Conservation (phyloP, 441 rosid species). For the Syzygium syzygioides region DNA sequence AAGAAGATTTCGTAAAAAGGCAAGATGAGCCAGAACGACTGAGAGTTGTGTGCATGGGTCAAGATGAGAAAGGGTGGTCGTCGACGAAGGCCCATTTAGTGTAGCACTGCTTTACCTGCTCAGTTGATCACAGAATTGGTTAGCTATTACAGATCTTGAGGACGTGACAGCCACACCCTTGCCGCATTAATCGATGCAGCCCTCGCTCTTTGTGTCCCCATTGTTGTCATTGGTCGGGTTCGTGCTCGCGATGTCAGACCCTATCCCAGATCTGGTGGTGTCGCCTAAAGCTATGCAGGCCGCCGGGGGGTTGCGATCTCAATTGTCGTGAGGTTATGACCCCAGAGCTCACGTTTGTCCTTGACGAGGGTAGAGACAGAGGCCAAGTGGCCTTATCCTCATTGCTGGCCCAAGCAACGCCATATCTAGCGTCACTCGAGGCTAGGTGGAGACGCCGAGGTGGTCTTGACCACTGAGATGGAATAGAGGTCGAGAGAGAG, state of each 20-base stretch:
- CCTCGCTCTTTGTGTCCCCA: not conserved
- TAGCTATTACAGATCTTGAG: no score
- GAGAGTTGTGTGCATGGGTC: not conserved
- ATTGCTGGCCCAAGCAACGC: accelerated
- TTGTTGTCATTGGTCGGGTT: not conserved
- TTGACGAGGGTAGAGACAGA: not conserved
- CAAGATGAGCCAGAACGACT: not conserved
- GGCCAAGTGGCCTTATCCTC: accelerated
- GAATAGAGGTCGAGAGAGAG: not conserved
- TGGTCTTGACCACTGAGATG: not conserved
- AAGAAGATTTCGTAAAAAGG: not conserved
- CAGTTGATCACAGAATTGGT: not conserved
- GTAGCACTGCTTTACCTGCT: not conserved
- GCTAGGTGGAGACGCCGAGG: not conserved
- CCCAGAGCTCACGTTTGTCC: not conserved
- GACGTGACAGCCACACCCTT: not conserved
- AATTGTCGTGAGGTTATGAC: not conserved
- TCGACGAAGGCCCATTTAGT: not conserved
- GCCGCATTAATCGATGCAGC: no score
- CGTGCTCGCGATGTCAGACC: accelerated
- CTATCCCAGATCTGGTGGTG: not conserved
- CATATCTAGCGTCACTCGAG: accelerated
- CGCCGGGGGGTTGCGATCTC: not conserved
- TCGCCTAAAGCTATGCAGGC: not conserved
- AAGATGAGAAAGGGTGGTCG: not conserved